phyloP scores from a whole-genome alignment of 768 basidiomycete species.

The Hemileccinum rubropunctum region DNA sequence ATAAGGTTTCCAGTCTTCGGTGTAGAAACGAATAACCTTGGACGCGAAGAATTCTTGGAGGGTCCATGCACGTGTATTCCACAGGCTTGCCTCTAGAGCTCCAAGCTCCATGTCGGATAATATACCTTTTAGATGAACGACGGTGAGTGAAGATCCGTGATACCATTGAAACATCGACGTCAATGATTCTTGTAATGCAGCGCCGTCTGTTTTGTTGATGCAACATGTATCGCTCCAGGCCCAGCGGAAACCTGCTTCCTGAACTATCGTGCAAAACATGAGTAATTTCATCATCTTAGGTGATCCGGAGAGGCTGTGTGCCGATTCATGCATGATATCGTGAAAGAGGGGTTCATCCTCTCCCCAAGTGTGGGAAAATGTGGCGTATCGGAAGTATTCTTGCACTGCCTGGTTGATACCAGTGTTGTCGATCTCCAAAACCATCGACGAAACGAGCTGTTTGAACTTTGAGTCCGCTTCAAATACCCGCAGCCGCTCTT shows the following conservation, averaged over 20 bases:
- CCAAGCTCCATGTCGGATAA: slow-evolving; percentile 3
- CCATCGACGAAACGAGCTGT: slow-evolving; percentile 16
- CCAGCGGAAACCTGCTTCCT: slow-evolving; percentile 18
- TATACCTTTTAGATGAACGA: slow-evolving; percentile 22
- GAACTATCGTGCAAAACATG: slow-evolving; percentile 16
- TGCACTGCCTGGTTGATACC: slow-evolving; percentile 2
- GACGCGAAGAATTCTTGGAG: slow-evolving; percentile 26
- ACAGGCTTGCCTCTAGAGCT: slow-evolving; percentile 11
- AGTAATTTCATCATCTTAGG: slow-evolving; percentile 11
- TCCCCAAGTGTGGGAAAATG: slow-evolving; percentile 25
- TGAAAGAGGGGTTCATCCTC: slow-evolving; percentile 16
- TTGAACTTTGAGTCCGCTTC: slow-evolving; percentile 11
- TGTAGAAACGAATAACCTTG: slow-evolving; percentile 21
- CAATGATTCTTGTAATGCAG: slow-evolving; percentile 21
- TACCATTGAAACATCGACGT: slow-evolving; percentile 31
- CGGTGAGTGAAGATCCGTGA: slow-evolving; percentile 20
- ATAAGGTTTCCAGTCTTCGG: slow-evolving; percentile 23
- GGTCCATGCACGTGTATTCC: slow-evolving; percentile 27
- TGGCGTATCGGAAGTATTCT: slow-evolving; percentile 18
- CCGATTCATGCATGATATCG: slow-evolving; percentile 6
- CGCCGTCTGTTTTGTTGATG: slow-evolving; percentile 18
- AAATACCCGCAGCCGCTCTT: slow-evolving; percentile 4
- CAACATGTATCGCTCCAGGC: slow-evolving; percentile 27
- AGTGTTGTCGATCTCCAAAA: background rate
- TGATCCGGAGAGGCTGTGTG: slow-evolving; percentile 9